Percentiles rank a stretch among this genome's conserved stretches.
These are phyloP conservation scores for Amanita molliuscula DNA, from an alignment of 768 basidiomycete species.

Conservation along the genomic window DNA sequence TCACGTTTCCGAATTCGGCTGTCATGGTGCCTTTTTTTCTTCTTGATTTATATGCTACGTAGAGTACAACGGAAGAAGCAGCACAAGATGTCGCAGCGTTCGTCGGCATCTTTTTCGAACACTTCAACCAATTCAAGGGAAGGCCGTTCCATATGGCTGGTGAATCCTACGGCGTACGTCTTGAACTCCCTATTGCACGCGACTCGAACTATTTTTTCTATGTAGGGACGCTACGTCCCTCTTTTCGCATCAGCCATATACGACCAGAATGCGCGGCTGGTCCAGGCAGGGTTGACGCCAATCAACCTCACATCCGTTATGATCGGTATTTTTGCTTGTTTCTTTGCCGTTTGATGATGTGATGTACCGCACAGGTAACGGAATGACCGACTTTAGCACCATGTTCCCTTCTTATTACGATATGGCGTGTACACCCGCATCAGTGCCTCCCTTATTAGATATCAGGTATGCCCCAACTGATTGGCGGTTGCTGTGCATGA, in stretches of 20 bases:
- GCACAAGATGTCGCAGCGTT: slow-evolving; percentile 65
- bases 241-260: slow-evolving; percentile 69
- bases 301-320: slow-evolving; percentile 65
- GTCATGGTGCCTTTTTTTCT: background rate
- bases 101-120: slow-evolving; percentile 63
- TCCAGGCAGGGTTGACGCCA: slow-evolving; percentile 40
- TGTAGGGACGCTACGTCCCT: slow-evolving; percentile 59
- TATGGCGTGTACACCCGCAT: slow-evolving; percentile 44
- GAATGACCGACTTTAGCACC: slow-evolving; percentile 45
- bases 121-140: slow-evolving; percentile 63
- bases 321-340: slow-evolving; percentile 37
- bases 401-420: slow-evolving; percentile 32
- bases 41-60: background rate
- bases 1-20: background rate
- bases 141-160: slow-evolving; percentile 56
- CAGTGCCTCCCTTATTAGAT: slow-evolving; percentile 33
- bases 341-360: background rate
- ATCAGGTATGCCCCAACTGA: slow-evolving; percentile 35
- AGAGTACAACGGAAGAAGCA: slow-evolving; percentile 59
- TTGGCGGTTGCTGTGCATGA: slow-evolving; percentile 18
- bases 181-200: background rate
- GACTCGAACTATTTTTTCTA: background rate
- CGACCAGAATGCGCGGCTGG: slow-evolving; percentile 54
- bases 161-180: slow-evolving; percentile 66
- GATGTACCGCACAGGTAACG: slow-evolving; percentile 36